Evolutionary conservation across 2,329 filamentous ascomycete genomes (phyloP).

Genomic region (Penicillium crustosum): DNA sequence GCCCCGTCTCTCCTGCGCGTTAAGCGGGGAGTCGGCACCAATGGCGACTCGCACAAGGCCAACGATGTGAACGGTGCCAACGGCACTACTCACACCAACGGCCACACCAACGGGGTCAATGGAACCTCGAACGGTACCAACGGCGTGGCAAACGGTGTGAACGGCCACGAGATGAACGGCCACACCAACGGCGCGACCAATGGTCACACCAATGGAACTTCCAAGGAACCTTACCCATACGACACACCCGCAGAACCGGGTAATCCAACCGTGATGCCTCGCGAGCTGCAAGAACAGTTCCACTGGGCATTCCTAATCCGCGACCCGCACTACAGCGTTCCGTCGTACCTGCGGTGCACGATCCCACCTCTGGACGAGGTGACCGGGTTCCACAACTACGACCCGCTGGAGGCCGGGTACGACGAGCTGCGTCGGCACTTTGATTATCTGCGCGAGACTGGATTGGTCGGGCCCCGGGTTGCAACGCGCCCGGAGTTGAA

Average conservation of each 20-base stretch:
- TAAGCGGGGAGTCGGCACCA: slow-evolving; percentile 58
- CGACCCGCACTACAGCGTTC: slow-evolving; percentile 86
- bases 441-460: slow-evolving; percentile 71
- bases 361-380: slow-evolving; percentile 78
- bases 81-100: slow-evolving; percentile 19
- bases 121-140: slow-evolving; percentile 5
- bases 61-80: slow-evolving; percentile 25
- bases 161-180: slow-evolving; percentile 8
- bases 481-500: slow-evolving; percentile 42
- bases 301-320: slow-evolving; percentile 97
- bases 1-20: slow-evolving; percentile 70
- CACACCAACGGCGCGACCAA: slow-evolving; percentile 24
- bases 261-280: slow-evolving; percentile 84
- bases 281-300: slow-evolving; percentile 71
- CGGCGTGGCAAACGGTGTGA: slow-evolving; percentile 11
- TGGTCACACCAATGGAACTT: slow-evolving; percentile 18
- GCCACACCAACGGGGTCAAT: slow-evolving; percentile 14
- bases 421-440: slow-evolving; percentile 82
- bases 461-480: slow-evolving; percentile 68
- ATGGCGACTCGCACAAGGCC: slow-evolving; percentile 19
- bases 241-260: slow-evolving; percentile 59
- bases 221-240: slow-evolving; percentile 57
- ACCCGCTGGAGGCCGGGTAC: slow-evolving; percentile 87
- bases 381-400: slow-evolving; percentile 84
- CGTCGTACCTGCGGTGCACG: slow-evolving; percentile 92